These are phyloP conservation scores for Fusarium tupiense DNA, from an alignment of 2,329 filamentous ascomycete genomes.

Conservation along the genomic window DNA sequence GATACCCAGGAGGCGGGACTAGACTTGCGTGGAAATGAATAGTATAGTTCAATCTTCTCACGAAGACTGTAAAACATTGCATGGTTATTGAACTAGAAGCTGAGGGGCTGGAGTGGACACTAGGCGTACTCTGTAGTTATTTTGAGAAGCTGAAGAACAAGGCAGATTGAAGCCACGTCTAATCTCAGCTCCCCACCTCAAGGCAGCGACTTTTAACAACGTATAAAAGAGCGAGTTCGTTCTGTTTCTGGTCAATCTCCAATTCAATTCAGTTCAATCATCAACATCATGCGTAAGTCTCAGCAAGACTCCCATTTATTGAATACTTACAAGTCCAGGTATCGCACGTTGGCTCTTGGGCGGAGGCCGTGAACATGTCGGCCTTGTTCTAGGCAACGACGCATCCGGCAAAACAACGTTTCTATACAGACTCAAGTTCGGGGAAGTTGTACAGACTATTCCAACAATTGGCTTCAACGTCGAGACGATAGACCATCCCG, in stretches of 20 bases:
- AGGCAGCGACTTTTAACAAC: slow-evolving; percentile 33
- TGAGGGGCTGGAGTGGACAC: background rate
- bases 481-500: slow-evolving; percentile 68
- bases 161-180: slow-evolving; percentile 36
- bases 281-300: slow-evolving; percentile 32
- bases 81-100: background rate
- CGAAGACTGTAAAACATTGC: background rate
- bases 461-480: slow-evolving; percentile 97
- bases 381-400: slow-evolving; percentile 40
- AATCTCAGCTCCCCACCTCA: slow-evolving; percentile 32
- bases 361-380: slow-evolving; percentile 28
- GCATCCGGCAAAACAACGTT: slow-evolving; percentile 77
- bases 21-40: background rate
- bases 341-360: slow-evolving; percentile 39
- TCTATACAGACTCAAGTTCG: slow-evolving; percentile 85
- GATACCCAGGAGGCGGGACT: slow-evolving; percentile 22
- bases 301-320: fast-evolving
- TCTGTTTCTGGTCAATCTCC: fast-evolving
- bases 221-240: background rate
- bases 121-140: background rate
- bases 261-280: background rate
- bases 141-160: slow-evolving; percentile 9
- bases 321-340: background rate
- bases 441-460: slow-evolving; percentile 92
- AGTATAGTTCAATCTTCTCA: background rate